phyloP scores from a whole-genome alignment of 768 basidiomycete genomes.

The Fomitopsis pulvina region DNA sequence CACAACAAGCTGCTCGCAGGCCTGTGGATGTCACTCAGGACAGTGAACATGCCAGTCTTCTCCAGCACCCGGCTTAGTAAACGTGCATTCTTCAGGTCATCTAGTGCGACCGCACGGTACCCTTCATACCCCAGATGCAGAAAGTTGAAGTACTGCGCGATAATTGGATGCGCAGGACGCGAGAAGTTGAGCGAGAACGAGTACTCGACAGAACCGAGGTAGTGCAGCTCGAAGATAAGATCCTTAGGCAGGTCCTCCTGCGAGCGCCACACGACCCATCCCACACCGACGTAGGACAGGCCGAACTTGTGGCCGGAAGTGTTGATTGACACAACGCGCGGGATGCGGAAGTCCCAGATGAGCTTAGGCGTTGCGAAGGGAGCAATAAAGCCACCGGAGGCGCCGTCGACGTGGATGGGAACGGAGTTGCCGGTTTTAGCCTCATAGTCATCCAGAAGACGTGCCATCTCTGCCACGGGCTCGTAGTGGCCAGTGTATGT shows the following conservation, averaged over 20 bases:
- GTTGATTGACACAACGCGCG: slow-evolving; percentile 54
- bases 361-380: slow-evolving; percentile 52
- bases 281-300: slow-evolving; percentile 50
- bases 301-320: slow-evolving; percentile 58
- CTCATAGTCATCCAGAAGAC: slow-evolving; percentile 58
- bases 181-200: slow-evolving; percentile 64
- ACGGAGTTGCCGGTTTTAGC: slow-evolving; percentile 34
- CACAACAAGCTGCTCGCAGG: slow-evolving; percentile 22
- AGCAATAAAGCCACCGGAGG: slow-evolving; percentile 57
- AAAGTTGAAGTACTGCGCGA: slow-evolving; percentile 60
- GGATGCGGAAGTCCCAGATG: slow-evolving; percentile 54
- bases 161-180: slow-evolving; percentile 53
- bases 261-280: slow-evolving; percentile 60
- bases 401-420: slow-evolving; percentile 43
- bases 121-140: slow-evolving; percentile 54
- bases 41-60: slow-evolving; percentile 42
- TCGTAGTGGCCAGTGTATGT: slow-evolving; percentile 61
- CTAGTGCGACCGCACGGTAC: slow-evolving; percentile 39
- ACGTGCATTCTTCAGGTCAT: slow-evolving; percentile 55
- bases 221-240: slow-evolving; percentile 58
- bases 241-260: slow-evolving; percentile 56
- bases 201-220: slow-evolving; percentile 58
- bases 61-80: slow-evolving; percentile 60
- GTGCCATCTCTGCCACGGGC: slow-evolving; percentile 79
- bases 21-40: slow-evolving; percentile 51